Conservation (phyloP, 2,329 filamentous ascomycete species). For the Parastagonospora avenae region DNA sequence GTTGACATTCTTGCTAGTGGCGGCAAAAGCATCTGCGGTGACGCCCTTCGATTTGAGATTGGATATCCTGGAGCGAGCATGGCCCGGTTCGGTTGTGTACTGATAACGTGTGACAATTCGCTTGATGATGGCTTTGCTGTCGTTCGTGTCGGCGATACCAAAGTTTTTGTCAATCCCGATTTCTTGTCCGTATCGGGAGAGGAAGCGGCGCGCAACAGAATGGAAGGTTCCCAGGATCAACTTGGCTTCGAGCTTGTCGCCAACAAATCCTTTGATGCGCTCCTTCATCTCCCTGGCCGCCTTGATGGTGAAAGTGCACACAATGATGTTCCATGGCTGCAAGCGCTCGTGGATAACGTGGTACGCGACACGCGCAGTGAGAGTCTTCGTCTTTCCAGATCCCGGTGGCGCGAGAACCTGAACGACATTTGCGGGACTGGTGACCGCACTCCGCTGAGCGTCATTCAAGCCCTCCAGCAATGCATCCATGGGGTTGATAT, state of each 20-base stretch:
- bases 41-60: slow-evolving; percentile 63
- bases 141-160: slow-evolving; percentile 84
- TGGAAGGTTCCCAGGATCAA: slow-evolving; percentile 93
- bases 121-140: slow-evolving; percentile 78
- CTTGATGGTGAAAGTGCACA: slow-evolving; percentile 97
- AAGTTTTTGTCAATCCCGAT: slow-evolving; percentile 85
- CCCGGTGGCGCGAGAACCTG: slow-evolving; percentile 69
- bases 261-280: slow-evolving; percentile 80
- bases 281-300: slow-evolving; percentile 93
- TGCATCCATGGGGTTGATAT: slow-evolving; percentile 51
- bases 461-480: slow-evolving; percentile 67
- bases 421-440: slow-evolving; percentile 63
- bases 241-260: slow-evolving; percentile 73
- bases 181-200: slow-evolving; percentile 80
- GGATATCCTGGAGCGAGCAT: slow-evolving; percentile 76
- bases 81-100: slow-evolving; percentile 69
- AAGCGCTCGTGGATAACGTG: slow-evolving; percentile 74
- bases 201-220: slow-evolving; percentile 84
- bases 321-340: slow-evolving; percentile 84
- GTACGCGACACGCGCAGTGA: slow-evolving; percentile 91
- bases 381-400: slow-evolving; percentile 91
- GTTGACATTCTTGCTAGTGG: slow-evolving; percentile 54
- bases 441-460: slow-evolving; percentile 68
- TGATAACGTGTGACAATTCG: slow-evolving; percentile 79
- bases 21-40: slow-evolving; percentile 51